Evolutionary conservation across 2,329 filamentous ascomycete species (phyloP).

Genomic region (Fonsecaea pugnacius): DNA sequence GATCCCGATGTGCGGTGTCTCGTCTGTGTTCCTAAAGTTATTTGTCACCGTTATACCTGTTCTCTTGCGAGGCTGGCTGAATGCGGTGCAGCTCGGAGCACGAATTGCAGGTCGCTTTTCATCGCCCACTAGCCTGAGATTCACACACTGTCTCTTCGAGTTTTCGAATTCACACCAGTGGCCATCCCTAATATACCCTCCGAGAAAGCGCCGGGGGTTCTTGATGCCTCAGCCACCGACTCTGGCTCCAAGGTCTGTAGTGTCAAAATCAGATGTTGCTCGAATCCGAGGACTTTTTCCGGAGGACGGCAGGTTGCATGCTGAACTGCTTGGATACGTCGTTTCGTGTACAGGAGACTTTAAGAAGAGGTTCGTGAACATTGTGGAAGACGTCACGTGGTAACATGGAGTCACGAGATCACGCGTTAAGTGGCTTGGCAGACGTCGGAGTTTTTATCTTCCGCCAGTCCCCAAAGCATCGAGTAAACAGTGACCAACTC

Average conservation of each 20-base stretch:
- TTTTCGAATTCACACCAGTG: background rate
- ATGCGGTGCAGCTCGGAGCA: background rate
- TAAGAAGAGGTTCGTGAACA: background rate
- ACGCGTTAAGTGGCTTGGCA: background rate
- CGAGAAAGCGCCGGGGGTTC: background rate
- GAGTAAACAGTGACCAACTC: no score
- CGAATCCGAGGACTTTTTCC: background rate
- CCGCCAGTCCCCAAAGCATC: no score
- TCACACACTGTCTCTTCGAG: background rate
- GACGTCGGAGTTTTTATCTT: background rate
- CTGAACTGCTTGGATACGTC: background rate
- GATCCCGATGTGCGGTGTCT: background rate
- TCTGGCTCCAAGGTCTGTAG: background rate
- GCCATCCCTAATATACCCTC: background rate
- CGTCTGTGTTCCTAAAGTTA: background rate
- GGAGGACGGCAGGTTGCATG: background rate
- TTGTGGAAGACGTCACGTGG: background rate
- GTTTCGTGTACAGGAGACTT: background rate
- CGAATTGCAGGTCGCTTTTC: background rate
- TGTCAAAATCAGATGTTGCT: background rate
- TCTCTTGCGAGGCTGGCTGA: constrained; percentile 4
- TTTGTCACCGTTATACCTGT: background rate
- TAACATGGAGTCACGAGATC: background rate
- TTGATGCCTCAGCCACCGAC: background rate
- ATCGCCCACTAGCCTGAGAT: background rate